A percentile compares a stretch with the other conserved stretches of the same genome.
These are phyloP conservation scores for Auxenochlorella protothecoides DNA, from an alignment of 139 green algal genomes.

Conservation along the genomic window DNA sequence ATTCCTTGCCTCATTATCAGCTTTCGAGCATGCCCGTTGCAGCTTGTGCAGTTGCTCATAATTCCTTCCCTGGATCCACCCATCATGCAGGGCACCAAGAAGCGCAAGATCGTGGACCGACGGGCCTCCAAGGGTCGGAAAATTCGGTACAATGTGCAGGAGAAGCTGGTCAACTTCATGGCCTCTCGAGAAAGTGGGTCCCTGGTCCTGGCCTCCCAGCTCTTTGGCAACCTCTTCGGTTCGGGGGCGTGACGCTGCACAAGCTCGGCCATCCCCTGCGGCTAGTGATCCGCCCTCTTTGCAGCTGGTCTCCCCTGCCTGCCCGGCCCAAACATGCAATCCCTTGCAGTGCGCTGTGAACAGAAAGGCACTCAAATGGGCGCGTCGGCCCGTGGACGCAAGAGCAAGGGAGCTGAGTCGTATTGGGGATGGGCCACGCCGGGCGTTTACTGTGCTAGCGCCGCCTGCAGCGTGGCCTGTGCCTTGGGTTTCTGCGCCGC, in stretches of 20 bases:
- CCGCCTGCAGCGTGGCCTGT: conserved; percentile 20
- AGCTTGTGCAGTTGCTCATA: too few relatives aligned
- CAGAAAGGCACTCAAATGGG: too few relatives aligned
- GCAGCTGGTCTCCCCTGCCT: not conserved
- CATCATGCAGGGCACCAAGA: conserved; percentile 43
- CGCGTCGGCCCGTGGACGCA: too few relatives aligned
- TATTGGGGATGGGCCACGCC: too few relatives aligned
- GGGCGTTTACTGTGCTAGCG: not conserved
- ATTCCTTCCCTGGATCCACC: too few relatives aligned
- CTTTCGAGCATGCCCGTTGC: too few relatives aligned
- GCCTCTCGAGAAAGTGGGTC: conserved; percentile 40
- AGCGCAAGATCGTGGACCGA: conserved; percentile 73
- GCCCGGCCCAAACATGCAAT: too few relatives aligned
- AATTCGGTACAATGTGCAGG: conserved; percentile 74
- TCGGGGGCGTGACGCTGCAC: not conserved
- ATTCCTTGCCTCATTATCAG: too few relatives aligned
- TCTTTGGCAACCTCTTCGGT: conserved; percentile 85
- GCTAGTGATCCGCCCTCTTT: too few relatives aligned
- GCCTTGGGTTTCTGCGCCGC: conserved; percentile 37
- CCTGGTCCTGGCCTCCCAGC: conserved; percentile 44
- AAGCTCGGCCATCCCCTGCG: not conserved
- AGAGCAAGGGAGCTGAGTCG: too few relatives aligned
- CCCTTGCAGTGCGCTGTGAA: too few relatives aligned
- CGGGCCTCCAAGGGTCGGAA: conserved; percentile 83
- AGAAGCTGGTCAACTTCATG: conserved; percentile 92